Evolutionary conservation across 2,329 filamentous ascomycete species (phyloP).

Genomic region (Metarhizium guizhouense): DNA sequence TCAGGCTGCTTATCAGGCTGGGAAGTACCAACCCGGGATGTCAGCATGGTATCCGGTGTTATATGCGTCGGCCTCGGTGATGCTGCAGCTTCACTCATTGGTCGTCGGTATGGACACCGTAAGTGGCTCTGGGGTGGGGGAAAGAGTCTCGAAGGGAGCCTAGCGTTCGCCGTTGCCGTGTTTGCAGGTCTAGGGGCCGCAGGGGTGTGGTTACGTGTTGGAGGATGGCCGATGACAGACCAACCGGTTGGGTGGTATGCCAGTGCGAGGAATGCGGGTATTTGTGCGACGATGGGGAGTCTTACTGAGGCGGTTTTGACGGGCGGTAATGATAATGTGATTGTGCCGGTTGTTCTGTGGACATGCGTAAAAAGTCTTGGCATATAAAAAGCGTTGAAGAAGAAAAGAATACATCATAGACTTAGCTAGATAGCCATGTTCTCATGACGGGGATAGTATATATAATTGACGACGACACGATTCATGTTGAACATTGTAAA

Average conservation of each 20-base stretch:
- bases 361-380: slow-evolving; percentile 74
- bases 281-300: slow-evolving; percentile 74
- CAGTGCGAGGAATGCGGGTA: slow-evolving; percentile 53
- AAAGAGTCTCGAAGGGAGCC: slow-evolving; percentile 83
- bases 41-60: slow-evolving; percentile 86
- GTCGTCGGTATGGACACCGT: slow-evolving; percentile 70
- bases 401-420: neutral
- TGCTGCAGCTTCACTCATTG: slow-evolving; percentile 83
- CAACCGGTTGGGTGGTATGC: slow-evolving; percentile 27
- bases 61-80: slow-evolving; percentile 94
- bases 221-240: slow-evolving; percentile 57
- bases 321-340: slow-evolving; percentile 96
- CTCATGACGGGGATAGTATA: neutral
- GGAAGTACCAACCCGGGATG: slow-evolving; percentile 65
- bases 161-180: slow-evolving; percentile 77
- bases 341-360: slow-evolving; percentile 91
- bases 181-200: slow-evolving; percentile 62
- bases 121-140: slow-evolving; percentile 98
- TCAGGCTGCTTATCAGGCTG: slow-evolving; percentile 55
- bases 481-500: neutral
- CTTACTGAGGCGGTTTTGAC: slow-evolving; percentile 92
- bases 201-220: slow-evolving; percentile 65
- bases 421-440: neutral
- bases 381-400: slow-evolving; percentile 27
- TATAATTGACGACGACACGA: neutral